phyloP scores from a whole-genome alignment of 208 protist genomes.

The Leishmania tarentolae region DNA sequence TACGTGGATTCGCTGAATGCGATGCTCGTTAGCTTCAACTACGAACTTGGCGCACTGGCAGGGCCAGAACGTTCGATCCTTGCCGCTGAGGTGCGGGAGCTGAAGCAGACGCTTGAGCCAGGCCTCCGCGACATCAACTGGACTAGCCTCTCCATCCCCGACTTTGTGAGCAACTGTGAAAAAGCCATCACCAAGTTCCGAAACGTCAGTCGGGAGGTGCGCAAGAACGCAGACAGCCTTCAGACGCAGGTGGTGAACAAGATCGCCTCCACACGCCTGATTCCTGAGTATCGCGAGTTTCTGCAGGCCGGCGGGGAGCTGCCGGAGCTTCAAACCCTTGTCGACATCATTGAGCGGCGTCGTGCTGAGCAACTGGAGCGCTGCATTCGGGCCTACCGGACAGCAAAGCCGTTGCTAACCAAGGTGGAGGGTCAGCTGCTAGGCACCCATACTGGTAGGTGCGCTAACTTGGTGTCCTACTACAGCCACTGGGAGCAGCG shows the following conservation, averaged over 20 bases:
- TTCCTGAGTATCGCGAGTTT: conserved; percentile 79
- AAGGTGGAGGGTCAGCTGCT: conserved; percentile 96
- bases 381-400: conserved; percentile 93
- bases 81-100: conserved; percentile 81
- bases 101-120: conserved; percentile 92
- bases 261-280: conserved; percentile 84
- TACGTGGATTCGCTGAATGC: conserved; percentile 95
- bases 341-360: conserved; percentile 90
- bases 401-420: conserved; percentile 93
- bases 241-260: conserved; percentile 92
- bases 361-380: conserved; percentile 80
- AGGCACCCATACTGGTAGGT: conserved; percentile 93
- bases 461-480: conserved; percentile 90
- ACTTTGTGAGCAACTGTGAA: conserved; percentile 95
- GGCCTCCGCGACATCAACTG: conserved; percentile 97
- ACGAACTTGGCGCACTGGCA: conserved; percentile 81
- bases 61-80: conserved; percentile 94
- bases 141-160: conserved; percentile 97
- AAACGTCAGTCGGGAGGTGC: conserved; percentile 94
- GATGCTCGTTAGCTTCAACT: conserved; percentile 94
- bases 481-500: conserved; percentile 97
- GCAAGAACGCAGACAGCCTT: conserved; percentile 95
- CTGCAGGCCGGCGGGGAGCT: conserved; percentile 86
- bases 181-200: conserved; percentile 96
- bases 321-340: conserved; percentile 92